Conservation (phyloP, 768 basidiomycete species). For the Paxillus involutus region DNA sequence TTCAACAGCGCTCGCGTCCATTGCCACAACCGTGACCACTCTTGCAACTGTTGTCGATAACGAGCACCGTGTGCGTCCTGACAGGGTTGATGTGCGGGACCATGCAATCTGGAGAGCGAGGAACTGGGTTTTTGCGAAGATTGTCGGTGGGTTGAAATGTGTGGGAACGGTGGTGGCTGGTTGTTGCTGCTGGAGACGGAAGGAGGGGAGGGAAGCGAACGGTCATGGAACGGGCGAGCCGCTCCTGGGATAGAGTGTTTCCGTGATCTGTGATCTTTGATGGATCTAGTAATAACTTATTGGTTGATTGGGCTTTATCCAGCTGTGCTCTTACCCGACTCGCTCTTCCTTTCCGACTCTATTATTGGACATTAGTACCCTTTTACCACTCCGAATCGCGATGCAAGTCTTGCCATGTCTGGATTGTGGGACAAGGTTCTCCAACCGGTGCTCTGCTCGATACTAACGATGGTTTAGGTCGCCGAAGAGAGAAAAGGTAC, state of each 20-base stretch:
- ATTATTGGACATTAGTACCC: too few species aligned
- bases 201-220: neutral
- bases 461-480: too few species aligned
- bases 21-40: conserved; percentile 59
- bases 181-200: conserved; percentile 9
- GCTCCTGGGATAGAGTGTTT: conserved; percentile 15
- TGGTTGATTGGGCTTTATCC: too few species aligned
- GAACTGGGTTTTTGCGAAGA: conserved; percentile 27
- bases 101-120: conserved; percentile 36
- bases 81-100: conserved; percentile 49
- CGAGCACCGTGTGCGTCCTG: conserved; percentile 62
- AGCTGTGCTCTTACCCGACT: too few species aligned
- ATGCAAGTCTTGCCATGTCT: too few species aligned
- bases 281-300: conserved; percentile 3
- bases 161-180: neutral
- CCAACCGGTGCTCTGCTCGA: too few species aligned
- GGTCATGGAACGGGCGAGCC: neutral
- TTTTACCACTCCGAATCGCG: too few species aligned
- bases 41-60: conserved; percentile 65
- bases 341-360: too few species aligned
- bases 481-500: neutral
- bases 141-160: conserved; percentile 12
- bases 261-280: neutral
- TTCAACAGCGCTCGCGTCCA: conserved; percentile 68
- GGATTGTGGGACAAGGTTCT: too few species aligned